Base-by-base conservation (phyloP, 306 rosid genomes). In the Quercus dentata region DNA sequence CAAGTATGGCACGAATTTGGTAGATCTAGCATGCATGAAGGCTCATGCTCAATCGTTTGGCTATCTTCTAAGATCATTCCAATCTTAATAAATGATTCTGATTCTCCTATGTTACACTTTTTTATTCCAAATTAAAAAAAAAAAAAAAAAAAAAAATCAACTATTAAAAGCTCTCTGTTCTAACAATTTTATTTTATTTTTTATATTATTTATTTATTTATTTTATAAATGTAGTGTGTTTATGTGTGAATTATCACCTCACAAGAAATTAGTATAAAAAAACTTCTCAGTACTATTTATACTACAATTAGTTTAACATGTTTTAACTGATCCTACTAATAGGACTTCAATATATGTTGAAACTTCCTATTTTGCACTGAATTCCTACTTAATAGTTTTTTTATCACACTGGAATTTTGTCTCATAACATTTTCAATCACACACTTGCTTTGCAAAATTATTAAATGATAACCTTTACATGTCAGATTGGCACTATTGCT, bases 401-500 rank as follows among this genome's bases (percentile, higher is more conserved):
- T 63, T 28, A 63, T 63, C 9, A 12, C 41, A 63, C 21, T 28
- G 20, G 21, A 63, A 63, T 63, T n/a, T 63, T 63, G 9, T 4
- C 58, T 20, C 33, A 27, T 67, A 27, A 17, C 17, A 55, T 41
- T 73, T 28, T 19, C 51, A 55, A 55, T 58, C 51, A 17, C 35
- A 8, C 21, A 3, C 21, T 64, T 58, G 52, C 17, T 25, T 19
- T 55, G 31, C 20, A 27, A 21, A 71, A 30, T 56, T 30, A 61
- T 21, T 14, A 31, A 51, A 59, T 56, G 65, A 41, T 62, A 28
- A 21, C 3, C 5, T 76, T 71, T 11, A 27, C 46, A 27, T 82
- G 78, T 82, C 91, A 92, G 98, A 77, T 79, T 61, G 85, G 64
- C 98, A 92, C 86, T 73, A 5, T 76, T 92, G 98, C 87, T 55